Conservation (phyloP, 192 early-diverging fungal genomes). For the Mortierella claussenii region DNA sequence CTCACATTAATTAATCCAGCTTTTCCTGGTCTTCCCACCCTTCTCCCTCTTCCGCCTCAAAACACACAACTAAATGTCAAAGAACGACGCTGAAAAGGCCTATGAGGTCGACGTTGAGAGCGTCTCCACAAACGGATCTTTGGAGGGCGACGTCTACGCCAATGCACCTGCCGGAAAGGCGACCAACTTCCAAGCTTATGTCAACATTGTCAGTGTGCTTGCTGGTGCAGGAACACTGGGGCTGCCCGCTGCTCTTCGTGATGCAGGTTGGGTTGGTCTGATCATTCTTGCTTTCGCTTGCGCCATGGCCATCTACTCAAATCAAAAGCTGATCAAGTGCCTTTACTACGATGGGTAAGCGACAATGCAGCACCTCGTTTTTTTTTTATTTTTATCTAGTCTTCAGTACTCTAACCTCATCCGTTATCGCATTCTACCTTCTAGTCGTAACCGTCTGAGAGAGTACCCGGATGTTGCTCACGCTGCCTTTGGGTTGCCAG, state of each 20-base stretch:
- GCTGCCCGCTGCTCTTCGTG: constrained; percentile 68
- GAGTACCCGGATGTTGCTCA: constrained; percentile 75
- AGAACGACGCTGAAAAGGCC: constrained; percentile 19
- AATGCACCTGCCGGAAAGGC: constrained; percentile 39
- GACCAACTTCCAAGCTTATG: constrained; percentile 51
- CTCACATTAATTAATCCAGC: not conserved
- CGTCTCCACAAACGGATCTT: constrained; percentile 24
- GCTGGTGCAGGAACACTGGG: constrained; percentile 74
- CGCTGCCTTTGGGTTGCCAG: constrained; percentile 60
- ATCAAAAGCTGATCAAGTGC: constrained; percentile 75
- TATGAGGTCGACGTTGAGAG: constrained; percentile 39
- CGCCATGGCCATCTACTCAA: constrained; percentile 76
- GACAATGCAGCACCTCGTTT: not conserved
- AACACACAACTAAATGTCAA: not conserved
- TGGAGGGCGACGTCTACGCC: constrained; percentile 19
- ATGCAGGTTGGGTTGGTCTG: constrained; percentile 82
- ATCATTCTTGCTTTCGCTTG: constrained; percentile 76
- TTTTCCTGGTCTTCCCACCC: not conserved
- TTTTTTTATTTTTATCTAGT: not conserved
- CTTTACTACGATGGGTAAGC: constrained; percentile 64
- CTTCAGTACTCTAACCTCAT: not conserved
- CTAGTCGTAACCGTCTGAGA: constrained; percentile 60
- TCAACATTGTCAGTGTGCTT: constrained; percentile 61
- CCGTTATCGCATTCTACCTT: not conserved
- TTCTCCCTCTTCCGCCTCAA: not conserved